Conservation (phyloP, 1,139 yeast genomes). For the Blastobotrys petasosporus region DNA sequence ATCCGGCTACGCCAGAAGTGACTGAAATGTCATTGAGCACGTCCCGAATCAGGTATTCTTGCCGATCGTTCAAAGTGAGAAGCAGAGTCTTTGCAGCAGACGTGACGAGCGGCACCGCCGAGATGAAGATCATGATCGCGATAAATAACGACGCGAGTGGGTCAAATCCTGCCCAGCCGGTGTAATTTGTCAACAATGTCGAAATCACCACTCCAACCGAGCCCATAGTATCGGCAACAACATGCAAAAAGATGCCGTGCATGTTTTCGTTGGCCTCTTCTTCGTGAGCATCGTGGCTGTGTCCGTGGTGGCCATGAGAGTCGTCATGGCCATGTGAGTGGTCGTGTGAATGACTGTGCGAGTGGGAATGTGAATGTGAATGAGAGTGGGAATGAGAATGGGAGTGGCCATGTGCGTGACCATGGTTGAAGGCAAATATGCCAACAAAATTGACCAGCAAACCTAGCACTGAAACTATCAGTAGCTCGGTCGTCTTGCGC, state of each 20-base stretch:
- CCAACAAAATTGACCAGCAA: constrained; percentile 86
- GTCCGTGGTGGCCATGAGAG: constrained; percentile 18
- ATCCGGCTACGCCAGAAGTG: constrained; percentile 76
- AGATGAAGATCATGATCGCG: constrained; percentile 69
- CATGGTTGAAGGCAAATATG: constrained; percentile 89
- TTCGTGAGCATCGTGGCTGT: constrained; percentile 15
- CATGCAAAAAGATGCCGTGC: constrained; percentile 90
- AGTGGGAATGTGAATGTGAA: constrained; percentile 21
- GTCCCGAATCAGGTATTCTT: constrained; percentile 57
- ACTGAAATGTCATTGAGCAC: constrained; percentile 60
- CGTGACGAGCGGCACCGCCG: constrained; percentile 77
- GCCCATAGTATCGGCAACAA: constrained; percentile 91
- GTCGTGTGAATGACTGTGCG: constrained; percentile 35
- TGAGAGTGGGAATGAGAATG: constrained; percentile 31
- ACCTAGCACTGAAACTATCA: constrained; percentile 80
- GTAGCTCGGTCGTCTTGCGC: constrained; percentile 76
- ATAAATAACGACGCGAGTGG: constrained; percentile 88
- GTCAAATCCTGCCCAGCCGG: constrained; percentile 63
- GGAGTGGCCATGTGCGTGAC: constrained; percentile 43
- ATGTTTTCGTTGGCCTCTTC: constrained; percentile 63
- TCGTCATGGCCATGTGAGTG: constrained; percentile 18
- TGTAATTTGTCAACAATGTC: constrained; percentile 47
- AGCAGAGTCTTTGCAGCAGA: constrained; percentile 75
- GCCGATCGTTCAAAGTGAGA: constrained; percentile 50
- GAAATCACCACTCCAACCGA: constrained; percentile 94